Base-by-base conservation (phyloP, 768 basidiomycete genomes). In the Leucocoprinus leucothites region DNA sequence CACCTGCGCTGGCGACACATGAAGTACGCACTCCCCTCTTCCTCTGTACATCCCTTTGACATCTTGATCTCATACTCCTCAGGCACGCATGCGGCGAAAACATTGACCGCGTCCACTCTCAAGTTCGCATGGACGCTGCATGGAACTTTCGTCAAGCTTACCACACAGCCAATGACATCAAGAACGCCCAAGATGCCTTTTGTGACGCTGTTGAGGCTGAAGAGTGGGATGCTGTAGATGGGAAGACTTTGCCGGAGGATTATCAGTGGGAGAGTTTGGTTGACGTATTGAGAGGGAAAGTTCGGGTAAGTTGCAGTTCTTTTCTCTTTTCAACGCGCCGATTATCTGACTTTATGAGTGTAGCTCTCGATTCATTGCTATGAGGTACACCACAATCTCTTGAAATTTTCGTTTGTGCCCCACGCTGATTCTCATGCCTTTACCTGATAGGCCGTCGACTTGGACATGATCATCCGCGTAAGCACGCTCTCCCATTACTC, bases 91-190 rank as follows among this genome's bases (percentile, higher is more conserved):
- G n/a, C n/a, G n/a, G n/a, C n/a, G 86, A 88, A 64, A 87, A 88
- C 57, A 83, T 84, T 60, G 63, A 63, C 58, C 61, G 70, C n/a
- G 51, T 65, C 5, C 81, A 83, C 57, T 65, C 65, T 1, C 74
- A 73, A 48, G 76, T 77, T 1, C 76, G 85, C 8, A 85, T 86
- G 84, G 85, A 86, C 57, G 75, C 75, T 0, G 73, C 74, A 6
- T 87, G 86, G 86, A 77, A 78, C 21, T 89, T 87, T 70, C 81
- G 91, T 11, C 62, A 84, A 55, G 89, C 84, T 62, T 91, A 91
- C 63, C 74, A 86, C 52, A 74, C 80, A 49, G 91, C 89, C 0
- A 75, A 81, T 1, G 75, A 82, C 56, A 71, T 94, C 45, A 86
- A 82, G 62, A 67, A 73, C n/a, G 70, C 75, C 31, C 92, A 91